These are phyloP conservation scores for Flaveria robusta DNA, from an alignment of 129 eudicot species.

Conservation along the genomic window DNA sequence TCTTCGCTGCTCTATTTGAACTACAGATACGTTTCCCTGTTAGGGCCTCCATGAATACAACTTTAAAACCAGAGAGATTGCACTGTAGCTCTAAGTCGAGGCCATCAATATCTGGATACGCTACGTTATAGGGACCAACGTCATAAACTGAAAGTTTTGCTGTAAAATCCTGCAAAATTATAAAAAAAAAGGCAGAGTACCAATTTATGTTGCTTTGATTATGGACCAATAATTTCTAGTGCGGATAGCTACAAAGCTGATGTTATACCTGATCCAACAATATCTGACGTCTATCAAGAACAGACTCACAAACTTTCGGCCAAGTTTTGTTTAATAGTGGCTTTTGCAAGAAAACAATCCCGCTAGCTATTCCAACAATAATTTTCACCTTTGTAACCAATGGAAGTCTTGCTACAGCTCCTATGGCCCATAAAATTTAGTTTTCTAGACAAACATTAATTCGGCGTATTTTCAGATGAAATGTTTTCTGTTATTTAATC, in stretches of 20 bases:
- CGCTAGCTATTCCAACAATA: constrained; percentile 11
- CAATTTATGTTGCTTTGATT: too few relatives aligned
- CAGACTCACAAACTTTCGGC: background rate
- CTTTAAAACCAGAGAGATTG: constrained; percentile 10
- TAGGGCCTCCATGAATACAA: constrained; percentile 6
- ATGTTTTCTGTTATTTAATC: background rate
- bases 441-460: too few relatives aligned
- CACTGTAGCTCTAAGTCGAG: background rate
- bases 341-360: constrained; percentile 14
- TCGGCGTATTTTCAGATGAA: background rate
- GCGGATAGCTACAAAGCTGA: too few relatives aligned
- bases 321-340: background rate
- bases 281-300: constrained; percentile 1
- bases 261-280: constrained; percentile 16
- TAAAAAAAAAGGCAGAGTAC: too few relatives aligned
- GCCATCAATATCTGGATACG: background rate
- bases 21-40: background rate
- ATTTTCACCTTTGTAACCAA: constrained; percentile 22
- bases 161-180: constrained; percentile 8
- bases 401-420: constrained; percentile 8
- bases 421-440: background rate
- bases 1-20: background rate
- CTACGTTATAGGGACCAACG: background rate
- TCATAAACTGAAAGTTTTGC: constrained; percentile 10
- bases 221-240: too few relatives aligned